Evolutionary conservation across 441 rosid genomes (phyloP), one percentile per base, ranked within the genome.

Genomic region (Geranium incanum): DNA sequence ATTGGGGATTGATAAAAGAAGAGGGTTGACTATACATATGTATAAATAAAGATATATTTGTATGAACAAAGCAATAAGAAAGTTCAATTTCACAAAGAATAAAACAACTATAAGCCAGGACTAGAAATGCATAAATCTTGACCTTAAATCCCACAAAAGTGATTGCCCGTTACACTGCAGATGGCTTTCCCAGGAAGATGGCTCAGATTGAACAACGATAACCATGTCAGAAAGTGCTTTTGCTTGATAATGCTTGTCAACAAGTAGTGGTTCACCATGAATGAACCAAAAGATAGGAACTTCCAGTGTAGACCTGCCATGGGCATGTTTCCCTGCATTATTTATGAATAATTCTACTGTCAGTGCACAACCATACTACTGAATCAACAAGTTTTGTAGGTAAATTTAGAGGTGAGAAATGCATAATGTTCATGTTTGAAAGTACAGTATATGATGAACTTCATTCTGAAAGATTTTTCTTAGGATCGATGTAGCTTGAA

Each of bases 201-300:
- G 75, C 86, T 95, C 97, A n/a, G 99, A 95, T 81, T 95, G 99
- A 76, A 88, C 92, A 70, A 95, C 96, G 68, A 95, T 78, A 55
- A 92, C 89, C 98, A 95, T 95, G 80, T 95, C 90, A 36, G 93
- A 87, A 75, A 95, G 97, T 16, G 99, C 95, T 76, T 87, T 95
- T 72, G 99, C 92, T 81, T 88, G 98, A 82, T 95, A 89, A 79
- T 92, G 95, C 83, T 86, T 92, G 86, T 95, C 99, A 75, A 95
- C 87, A 76, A 95, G 74, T 68, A 95, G 82, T 16, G 98, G 90
- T 71, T 95, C 98, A 1, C 86, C 88, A 81, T 81, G 84, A 79
- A 95, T 87, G 85, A 92, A 92, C 99, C 99, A 95, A 80, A 95
- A 92, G 74, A 92, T 86, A 36, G 99, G 99, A 81, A 95, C 86